Evolutionary conservation across 495 filamentous ascomycete species (phyloP), one percentile per base, ranked within the genome.

Genomic region (Rhypophila decipiens): DNA sequence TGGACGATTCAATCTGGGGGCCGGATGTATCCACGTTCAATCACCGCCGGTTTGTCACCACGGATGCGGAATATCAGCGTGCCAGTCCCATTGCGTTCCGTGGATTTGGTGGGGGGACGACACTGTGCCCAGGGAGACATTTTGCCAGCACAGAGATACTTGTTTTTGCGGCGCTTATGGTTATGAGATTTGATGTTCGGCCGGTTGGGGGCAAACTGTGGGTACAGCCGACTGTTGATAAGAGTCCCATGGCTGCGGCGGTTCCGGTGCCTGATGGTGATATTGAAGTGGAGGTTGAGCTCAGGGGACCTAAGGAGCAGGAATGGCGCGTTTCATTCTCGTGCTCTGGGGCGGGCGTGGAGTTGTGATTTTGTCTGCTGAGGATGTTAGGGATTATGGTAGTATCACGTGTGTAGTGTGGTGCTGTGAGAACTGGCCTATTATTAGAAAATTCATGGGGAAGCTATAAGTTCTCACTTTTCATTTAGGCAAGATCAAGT

Each of bases 51-150:
- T 66, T 66, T 44, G 27, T 31, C 13, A 31, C 27, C 13, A 13
- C 7, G 7, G 27, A 13, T 7, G 7, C 7, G 27, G 27, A 31
- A 31, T 7, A 13, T 7, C 27, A 7, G 27, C 27, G 13, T 31
- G 13, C 7, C 7, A 7, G 7, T 7, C 27, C 7, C 7, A 7
- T 13, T 7, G 63, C 58, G 2, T 69, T 63, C 52, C 49, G 60
- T 3, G 44, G 41, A 1, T 68, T 61, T 20, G 64, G 64, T 3
- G 58, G 58, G 13, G 56, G 53, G 0, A 39, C 53, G 5, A 46
- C 50, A 27, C 49, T 65, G 5, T 66, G 63, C 41, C 60, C 63
- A 9, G 62, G 58, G 5, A 51, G 63, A 4, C 52, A 58, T 23
- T 66, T 64, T 36, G 63, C 60, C 8, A 55, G 49, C 0, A 51